Percentiles rank a stretch among this genome's conserved stretches.
These are phyloP conservation scores for Paramecium bursaria DNA, from an alignment of 73 alveolate species.

Conservation along the genomic window DNA sequence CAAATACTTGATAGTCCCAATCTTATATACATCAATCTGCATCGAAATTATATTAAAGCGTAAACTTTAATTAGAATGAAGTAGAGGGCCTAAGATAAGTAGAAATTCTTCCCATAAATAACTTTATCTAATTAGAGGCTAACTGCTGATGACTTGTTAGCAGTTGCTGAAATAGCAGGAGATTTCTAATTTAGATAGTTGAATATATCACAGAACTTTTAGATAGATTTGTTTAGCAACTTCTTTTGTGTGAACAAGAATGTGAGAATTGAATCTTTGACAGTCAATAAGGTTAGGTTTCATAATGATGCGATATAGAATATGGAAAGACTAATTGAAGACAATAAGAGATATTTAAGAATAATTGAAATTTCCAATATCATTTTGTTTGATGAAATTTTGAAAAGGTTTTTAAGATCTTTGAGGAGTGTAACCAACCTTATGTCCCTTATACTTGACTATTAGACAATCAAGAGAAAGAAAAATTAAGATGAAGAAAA, in stretches of 20 bases:
- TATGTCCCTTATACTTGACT: background rate
- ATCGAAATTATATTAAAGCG: background rate
- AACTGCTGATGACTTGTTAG: slow-evolving; percentile 45
- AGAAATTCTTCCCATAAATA: background rate
- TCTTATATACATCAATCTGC: slow-evolving; percentile 1
- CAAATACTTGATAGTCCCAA: background rate
- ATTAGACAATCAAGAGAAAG: too few relatives aligned
- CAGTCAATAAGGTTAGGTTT: slow-evolving; percentile 6
- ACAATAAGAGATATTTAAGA: background rate
- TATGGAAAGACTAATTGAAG: background rate
- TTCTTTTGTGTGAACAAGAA: background rate
- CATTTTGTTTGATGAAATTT: background rate
- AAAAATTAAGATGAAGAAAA: too few relatives aligned
- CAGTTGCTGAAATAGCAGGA: background rate
- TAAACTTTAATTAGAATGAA: background rate
- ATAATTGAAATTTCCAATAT: slow-evolving; percentile 43
- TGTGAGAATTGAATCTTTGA: background rate
- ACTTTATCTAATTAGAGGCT: background rate
- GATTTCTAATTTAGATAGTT: background rate
- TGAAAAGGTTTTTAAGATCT: background rate
- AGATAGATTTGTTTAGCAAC: slow-evolving; percentile 13
- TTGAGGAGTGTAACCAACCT: background rate
- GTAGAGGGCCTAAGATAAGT: background rate
- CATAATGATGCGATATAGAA: background rate
- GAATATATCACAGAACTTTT: slow-evolving; percentile 3